Conservation (phyloP, 2,329 filamentous ascomycete genomes). For the Fusarium subtropicale region DNA sequence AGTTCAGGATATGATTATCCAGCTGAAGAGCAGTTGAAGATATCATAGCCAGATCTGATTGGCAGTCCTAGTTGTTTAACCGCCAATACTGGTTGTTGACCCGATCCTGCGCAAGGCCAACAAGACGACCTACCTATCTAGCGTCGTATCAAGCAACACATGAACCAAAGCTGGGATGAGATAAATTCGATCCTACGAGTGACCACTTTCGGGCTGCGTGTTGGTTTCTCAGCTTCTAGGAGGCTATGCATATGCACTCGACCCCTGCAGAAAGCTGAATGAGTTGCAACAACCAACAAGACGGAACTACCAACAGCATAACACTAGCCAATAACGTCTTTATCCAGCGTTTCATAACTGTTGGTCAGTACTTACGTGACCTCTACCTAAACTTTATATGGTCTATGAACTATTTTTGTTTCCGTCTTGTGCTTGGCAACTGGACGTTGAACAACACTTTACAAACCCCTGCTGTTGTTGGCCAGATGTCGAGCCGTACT, state of each 20-base stretch:
- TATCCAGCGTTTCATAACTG: slow-evolving; percentile 17
- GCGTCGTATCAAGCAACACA: neutral
- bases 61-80: neutral
- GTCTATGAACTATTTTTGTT: slow-evolving; percentile 6
- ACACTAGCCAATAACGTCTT: slow-evolving; percentile 52
- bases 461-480: neutral
- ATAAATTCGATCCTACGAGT: neutral
- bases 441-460: neutral
- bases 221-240: neutral
- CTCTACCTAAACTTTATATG: slow-evolving; percentile 1
- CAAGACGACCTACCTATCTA: neutral
- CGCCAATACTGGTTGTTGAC: slow-evolving; percentile 18
- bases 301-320: slow-evolving; percentile 40
- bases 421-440: neutral
- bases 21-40: neutral
- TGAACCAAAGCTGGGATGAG: neutral
- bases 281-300: slow-evolving; percentile 30
- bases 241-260: neutral
- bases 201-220: neutral
- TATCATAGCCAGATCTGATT: neutral
- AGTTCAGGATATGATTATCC: neutral
- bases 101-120: neutral
- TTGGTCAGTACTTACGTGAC: slow-evolving; percentile 1
- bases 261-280: slow-evolving; percentile 36
- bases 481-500: neutral